phyloP scores from a whole-genome alignment of 768 basidiomycete genomes.

The Podaxis sp. region DNA sequence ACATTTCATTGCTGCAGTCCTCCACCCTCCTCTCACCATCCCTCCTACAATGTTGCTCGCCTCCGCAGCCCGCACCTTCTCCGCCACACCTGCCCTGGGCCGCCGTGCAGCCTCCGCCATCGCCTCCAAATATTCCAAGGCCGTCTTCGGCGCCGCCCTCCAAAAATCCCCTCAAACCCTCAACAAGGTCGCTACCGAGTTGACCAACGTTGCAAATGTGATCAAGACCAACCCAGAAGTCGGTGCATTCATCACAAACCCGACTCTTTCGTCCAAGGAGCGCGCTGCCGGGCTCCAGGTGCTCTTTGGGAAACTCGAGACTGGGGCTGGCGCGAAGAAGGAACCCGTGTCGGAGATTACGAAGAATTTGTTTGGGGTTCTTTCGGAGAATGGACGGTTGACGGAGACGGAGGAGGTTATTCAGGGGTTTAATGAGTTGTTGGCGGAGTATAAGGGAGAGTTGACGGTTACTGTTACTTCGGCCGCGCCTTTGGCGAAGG shows the following conservation, averaged over 20 bases:
- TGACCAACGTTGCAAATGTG: conserved; percentile 66
- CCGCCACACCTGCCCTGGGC: conserved; percentile 49
- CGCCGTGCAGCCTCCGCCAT: conserved; percentile 77
- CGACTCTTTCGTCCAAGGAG: conserved; percentile 83
- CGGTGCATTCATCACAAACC: conserved; percentile 79
- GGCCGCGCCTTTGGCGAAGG: conserved; percentile 76
- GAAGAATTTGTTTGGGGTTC: conserved; percentile 86
- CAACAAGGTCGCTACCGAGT: conserved; percentile 83
- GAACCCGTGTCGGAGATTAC: conserved; percentile 81
- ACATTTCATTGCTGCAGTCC: conserved; percentile 23
- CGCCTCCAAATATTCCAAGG: conserved; percentile 82
- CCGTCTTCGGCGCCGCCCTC: conserved; percentile 78
- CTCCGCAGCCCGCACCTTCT: conserved; percentile 52
- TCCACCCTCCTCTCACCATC: conserved; percentile 24
- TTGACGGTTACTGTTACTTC: conserved; percentile 91
- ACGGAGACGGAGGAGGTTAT: conserved; percentile 84
- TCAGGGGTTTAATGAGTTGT: conserved; percentile 87
- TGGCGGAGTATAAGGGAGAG: conserved; percentile 89
- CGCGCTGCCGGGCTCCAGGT: conserved; percentile 64
- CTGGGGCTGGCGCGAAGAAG: conserved; percentile 58
- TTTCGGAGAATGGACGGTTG: conserved; percentile 92
- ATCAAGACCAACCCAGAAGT: conserved; percentile 68
- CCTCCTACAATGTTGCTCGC: conserved; percentile 51
- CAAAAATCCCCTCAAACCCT: conserved; percentile 81
- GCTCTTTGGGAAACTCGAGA: conserved; percentile 68